Percentiles rank a stretch among this genome's conserved stretches.
phyloP scores from a whole-genome alignment of 495 filamentous ascomycete species.

The Elasticomyces elasticus region DNA sequence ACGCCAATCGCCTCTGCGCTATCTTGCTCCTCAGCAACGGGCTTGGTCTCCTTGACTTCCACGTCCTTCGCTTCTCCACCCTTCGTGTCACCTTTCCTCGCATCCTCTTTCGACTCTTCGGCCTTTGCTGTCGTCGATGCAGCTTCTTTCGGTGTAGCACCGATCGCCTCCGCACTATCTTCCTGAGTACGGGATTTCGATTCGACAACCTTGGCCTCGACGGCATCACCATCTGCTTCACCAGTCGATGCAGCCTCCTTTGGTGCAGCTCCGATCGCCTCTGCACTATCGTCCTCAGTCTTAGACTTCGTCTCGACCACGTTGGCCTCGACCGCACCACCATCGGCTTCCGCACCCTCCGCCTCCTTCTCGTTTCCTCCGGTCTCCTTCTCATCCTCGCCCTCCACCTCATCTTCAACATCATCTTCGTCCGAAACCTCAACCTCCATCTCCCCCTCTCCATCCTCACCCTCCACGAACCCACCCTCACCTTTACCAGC shows the following conservation, averaged over 20 bases:
- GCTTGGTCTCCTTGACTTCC: slow-evolving; percentile 11
- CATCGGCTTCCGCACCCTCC: background rate
- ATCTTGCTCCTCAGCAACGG: background rate
- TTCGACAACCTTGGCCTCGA: too few species aligned
- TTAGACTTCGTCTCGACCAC: background rate
- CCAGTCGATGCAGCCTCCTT: background rate
- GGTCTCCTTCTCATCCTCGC: background rate
- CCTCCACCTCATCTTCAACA: slow-evolving; percentile 6
- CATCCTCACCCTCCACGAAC: slow-evolving; percentile 1
- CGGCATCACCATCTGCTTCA: too few species aligned
- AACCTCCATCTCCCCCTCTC: slow-evolving; percentile 8
- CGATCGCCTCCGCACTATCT: slow-evolving; percentile 48
- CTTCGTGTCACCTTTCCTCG: background rate
- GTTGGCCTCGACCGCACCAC: background rate
- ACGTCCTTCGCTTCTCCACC: slow-evolving; percentile 1
- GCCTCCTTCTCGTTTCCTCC: background rate
- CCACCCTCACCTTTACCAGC: background rate
- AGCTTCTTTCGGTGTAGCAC: too few species aligned
- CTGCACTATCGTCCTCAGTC: slow-evolving; percentile 24
- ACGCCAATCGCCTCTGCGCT: slow-evolving; percentile 4
- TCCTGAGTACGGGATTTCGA: too few species aligned
- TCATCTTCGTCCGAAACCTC: slow-evolving; percentile 14
- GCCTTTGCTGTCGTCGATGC: too few species aligned
- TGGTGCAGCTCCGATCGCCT: slow-evolving; percentile 38
- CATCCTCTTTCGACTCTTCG: slow-evolving; percentile 10